Conservation (phyloP, 768 basidiomycete genomes). For the Leucosporidium creatinivorum region DNA sequence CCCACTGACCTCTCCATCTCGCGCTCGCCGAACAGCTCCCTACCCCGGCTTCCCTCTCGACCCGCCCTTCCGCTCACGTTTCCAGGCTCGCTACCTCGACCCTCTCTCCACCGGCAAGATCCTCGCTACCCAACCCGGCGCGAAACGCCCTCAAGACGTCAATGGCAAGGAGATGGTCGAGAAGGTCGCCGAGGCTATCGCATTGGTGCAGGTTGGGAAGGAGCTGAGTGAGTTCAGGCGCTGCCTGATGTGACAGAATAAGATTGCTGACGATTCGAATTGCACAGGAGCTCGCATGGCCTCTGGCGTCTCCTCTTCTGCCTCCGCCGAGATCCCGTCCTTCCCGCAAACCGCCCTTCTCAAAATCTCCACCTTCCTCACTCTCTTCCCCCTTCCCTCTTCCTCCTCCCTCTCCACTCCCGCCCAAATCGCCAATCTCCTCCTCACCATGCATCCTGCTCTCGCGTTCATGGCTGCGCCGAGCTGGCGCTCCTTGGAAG, state of each 20-base stretch:
- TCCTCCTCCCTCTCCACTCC: not conserved
- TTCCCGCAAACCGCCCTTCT: slow-evolving; percentile 28
- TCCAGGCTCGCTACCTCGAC: slow-evolving; percentile 28
- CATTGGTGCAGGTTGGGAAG: slow-evolving; percentile 4
- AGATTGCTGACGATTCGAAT: not conserved
- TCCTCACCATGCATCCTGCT: slow-evolving; percentile 14
- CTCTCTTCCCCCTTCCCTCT: slow-evolving; percentile 16
- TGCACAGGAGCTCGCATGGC: slow-evolving; percentile 18
- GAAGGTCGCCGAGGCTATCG: slow-evolving; percentile 13
- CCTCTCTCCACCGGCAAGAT: slow-evolving; percentile 11
- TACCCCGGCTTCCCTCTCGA: slow-evolving; percentile 28
- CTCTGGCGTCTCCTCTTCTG: slow-evolving; percentile 4
- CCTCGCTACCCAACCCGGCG: slow-evolving; percentile 6
- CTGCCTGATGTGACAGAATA: not conserved
- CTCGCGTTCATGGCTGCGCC: slow-evolving; percentile 2
- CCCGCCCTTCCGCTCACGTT: slow-evolving; percentile 27
- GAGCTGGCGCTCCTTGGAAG: slow-evolving; percentile 5
- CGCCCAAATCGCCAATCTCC: slow-evolving; percentile 3
- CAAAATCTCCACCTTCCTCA: slow-evolving; percentile 23
- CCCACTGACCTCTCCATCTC: not conserved
- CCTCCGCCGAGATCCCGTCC: slow-evolving; percentile 13
- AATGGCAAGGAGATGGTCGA: not conserved
- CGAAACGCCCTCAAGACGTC: not conserved
- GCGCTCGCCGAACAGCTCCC: slow-evolving; percentile 8
- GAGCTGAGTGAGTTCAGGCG: slow-evolving; percentile 16